A percentile compares a stretch with the other conserved stretches of the same genome.
phyloP scores from a whole-genome alignment of 768 basidiomycete species.

The Amanita inopinata region DNA sequence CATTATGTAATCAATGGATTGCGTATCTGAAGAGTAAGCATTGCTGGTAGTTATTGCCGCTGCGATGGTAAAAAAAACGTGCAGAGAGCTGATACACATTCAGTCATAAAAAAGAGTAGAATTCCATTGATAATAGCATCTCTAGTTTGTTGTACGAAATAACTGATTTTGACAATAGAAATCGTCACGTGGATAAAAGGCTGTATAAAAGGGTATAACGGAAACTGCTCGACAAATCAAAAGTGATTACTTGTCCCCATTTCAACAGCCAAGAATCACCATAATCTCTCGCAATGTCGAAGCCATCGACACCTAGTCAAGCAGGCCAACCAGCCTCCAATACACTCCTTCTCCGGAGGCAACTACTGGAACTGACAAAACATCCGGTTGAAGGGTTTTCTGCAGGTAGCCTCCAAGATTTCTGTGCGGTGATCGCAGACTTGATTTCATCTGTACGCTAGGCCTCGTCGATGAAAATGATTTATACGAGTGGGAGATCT shows the following conservation, averaged over 20 bases:
- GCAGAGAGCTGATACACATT: too few relatives aligned
- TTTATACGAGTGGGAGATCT: constrained; percentile 92
- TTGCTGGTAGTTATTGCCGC: too few relatives aligned
- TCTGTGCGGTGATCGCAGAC: constrained; percentile 17
- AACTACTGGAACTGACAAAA: constrained; percentile 82
- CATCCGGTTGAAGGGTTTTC: constrained; percentile 94
- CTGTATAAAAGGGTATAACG: constrained; percentile 14
- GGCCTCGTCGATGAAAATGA: constrained; percentile 94
- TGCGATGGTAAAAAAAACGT: too few relatives aligned
- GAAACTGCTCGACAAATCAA: constrained; percentile 1
- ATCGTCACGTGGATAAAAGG: constrained; percentile 2
- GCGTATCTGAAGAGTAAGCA: too few relatives aligned
- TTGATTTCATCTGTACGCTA: constrained; percentile 23
- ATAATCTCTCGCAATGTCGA: constrained; percentile 30
- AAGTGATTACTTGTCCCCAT: neutral
- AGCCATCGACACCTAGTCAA: constrained; percentile 24
- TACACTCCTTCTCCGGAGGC: constrained; percentile 64
- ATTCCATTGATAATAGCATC: neutral
- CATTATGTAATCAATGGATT: neutral
- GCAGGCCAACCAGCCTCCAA: constrained; percentile 26
- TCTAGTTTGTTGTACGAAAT: neutral
- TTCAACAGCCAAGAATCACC: too few relatives aligned
- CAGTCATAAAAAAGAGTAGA: too few relatives aligned
- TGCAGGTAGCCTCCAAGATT: constrained; percentile 48
- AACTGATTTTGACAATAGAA: neutral